Percentiles rank a stretch among this genome's conserved stretches.
These are phyloP conservation scores for Phytophthora palmivora DNA, from an alignment of 352 stramenopile genomes.

Conservation along the genomic window DNA sequence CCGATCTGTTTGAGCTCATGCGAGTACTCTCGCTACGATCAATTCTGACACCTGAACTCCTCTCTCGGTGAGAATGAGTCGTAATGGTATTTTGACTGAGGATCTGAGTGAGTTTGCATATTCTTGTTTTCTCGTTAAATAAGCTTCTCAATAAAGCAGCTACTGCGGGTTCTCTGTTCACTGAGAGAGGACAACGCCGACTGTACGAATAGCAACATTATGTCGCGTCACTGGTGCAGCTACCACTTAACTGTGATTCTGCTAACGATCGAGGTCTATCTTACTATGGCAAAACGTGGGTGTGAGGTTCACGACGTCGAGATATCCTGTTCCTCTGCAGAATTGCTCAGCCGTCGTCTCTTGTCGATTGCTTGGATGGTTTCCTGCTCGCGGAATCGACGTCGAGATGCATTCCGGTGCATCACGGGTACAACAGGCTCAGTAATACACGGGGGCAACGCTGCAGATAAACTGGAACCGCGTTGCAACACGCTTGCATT, in stretches of 20 bases:
- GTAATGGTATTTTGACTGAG: constrained; percentile 13
- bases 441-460: constrained; percentile 60
- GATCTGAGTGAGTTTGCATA: constrained; percentile 22
- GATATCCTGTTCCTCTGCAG: constrained; percentile 65
- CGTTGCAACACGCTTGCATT: constrained; percentile 82
- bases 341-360: constrained; percentile 56
- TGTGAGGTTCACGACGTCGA: constrained; percentile 43
- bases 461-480: constrained; percentile 41
- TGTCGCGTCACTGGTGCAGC: constrained; percentile 13
- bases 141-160: constrained; percentile 38
- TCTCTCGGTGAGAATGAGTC: constrained; percentile 29
- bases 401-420: constrained; percentile 68
- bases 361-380: constrained; percentile 59
- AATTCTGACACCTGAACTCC: constrained; percentile 45
- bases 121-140: constrained; percentile 40
- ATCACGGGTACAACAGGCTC: constrained; percentile 77
- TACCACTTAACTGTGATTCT: constrained; percentile 41
- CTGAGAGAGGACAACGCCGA: constrained; percentile 11
- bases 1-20: constrained; percentile 78
- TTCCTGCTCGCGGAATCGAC: constrained; percentile 62
- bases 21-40: constrained; percentile 66
- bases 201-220: constrained; percentile 26
- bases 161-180: constrained; percentile 24
- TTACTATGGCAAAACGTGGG: constrained; percentile 39
- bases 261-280: constrained; percentile 37